A percentile compares a stretch with the other conserved stretches of the same genome.
phyloP scores from a whole-genome alignment of 345 rosid genomes.

The Salix viminalis region DNA sequence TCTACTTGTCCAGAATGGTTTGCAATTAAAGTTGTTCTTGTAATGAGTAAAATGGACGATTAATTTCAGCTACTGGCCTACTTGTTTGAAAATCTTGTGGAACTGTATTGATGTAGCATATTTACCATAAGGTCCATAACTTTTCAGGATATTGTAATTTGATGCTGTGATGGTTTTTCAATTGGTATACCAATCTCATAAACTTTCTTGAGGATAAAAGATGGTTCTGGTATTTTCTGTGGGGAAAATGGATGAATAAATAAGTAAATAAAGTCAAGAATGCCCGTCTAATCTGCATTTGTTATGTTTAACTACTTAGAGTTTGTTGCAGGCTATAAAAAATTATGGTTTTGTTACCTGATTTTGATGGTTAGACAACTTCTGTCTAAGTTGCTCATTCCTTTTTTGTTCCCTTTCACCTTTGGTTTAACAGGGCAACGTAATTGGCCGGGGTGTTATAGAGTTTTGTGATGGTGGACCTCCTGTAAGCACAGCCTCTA shows the following conservation, averaged over 20 bases:
- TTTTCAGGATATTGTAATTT: neutral
- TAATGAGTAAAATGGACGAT: neutral
- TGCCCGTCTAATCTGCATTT: neutral
- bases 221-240: neutral
- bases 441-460: conserved; percentile 80
- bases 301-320: neutral
- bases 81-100: neutral
- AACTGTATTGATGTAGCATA: neutral
- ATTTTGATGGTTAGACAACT: neutral
- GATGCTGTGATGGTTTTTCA: neutral
- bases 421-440: conserved; percentile 61
- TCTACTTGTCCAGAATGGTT: neutral
- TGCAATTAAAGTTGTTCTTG: neutral
- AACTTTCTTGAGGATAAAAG: neutral
- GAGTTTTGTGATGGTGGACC: conserved; percentile 86
- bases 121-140: neutral
- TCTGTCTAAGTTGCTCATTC: neutral
- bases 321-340: neutral
- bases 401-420: neutral
- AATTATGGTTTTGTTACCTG: neutral
- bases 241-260: neutral
- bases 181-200: neutral
- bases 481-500: conserved; percentile 40
- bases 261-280: neutral
- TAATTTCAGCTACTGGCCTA: neutral